phyloP scores from a whole-genome alignment of 2,329 filamentous ascomycete species.

The Fusarium concolor region DNA sequence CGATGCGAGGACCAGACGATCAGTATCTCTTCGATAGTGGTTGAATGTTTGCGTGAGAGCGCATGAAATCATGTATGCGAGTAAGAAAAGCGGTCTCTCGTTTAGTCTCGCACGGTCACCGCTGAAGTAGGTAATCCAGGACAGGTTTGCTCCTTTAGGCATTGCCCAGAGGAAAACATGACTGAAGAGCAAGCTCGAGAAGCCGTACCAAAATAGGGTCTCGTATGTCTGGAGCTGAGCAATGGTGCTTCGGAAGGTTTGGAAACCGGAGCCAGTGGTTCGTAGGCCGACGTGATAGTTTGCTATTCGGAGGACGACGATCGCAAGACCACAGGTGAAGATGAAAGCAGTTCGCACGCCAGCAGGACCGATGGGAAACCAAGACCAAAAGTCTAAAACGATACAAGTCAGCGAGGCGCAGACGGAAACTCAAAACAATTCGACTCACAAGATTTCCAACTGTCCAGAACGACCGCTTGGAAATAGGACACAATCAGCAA shows the following conservation, averaged over 20 bases:
- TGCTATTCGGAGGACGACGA: slow-evolving; percentile 88
- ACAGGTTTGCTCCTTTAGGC: slow-evolving; percentile 69
- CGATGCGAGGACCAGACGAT: slow-evolving; percentile 66
- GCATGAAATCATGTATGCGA: slow-evolving; percentile 75
- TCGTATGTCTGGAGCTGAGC: slow-evolving; percentile 72
- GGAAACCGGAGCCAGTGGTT: slow-evolving; percentile 75
- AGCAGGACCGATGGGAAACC: slow-evolving; percentile 83
- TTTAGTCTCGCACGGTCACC: slow-evolving; percentile 83
- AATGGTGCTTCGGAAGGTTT: slow-evolving; percentile 70
- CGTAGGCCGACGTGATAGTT: slow-evolving; percentile 81
- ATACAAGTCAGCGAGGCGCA: slow-evolving; percentile 1
- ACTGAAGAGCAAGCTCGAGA: slow-evolving; percentile 83
- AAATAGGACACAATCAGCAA: slow-evolving; percentile 78
- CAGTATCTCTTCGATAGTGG: slow-evolving; percentile 80
- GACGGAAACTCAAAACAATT: background rate
- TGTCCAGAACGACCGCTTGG: slow-evolving; percentile 76
- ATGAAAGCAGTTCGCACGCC: slow-evolving; percentile 81
- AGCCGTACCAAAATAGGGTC: slow-evolving; percentile 79
- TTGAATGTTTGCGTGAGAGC: slow-evolving; percentile 75
- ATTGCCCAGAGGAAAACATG: slow-evolving; percentile 83
- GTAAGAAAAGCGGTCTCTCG: slow-evolving; percentile 85
- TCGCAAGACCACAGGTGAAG: slow-evolving; percentile 78
- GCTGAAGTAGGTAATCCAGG: slow-evolving; percentile 77
- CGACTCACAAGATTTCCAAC: slow-evolving; percentile 75
- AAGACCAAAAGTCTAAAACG: slow-evolving; percentile 79